Percentiles rank a stretch among this genome's conserved stretches.
Evolutionary conservation across 176 grass and related monocot species (phyloP).

Genomic region (Carex parvula): DNA sequence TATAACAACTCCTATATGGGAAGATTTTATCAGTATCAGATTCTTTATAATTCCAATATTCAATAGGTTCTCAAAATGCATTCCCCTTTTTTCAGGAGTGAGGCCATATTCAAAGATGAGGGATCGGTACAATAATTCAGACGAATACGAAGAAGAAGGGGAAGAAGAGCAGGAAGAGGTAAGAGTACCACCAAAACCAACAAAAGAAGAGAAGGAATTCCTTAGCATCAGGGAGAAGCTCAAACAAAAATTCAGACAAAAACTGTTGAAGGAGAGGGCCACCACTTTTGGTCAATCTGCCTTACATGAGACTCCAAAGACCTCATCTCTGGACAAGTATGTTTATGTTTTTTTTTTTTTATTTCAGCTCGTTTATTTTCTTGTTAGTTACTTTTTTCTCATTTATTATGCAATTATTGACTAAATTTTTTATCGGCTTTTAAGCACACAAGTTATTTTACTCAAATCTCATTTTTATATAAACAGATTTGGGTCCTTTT

Average conservation of each 20-base stretch:
- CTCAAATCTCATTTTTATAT: not conserved
- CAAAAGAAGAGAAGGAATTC: conserved; percentile 43
- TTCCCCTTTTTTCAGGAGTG: not conserved
- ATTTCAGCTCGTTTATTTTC: not conserved
- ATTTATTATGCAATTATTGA: not conserved
- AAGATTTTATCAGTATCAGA: not conserved
- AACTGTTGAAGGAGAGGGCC: conserved; percentile 32
- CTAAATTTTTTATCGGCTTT: not conserved
- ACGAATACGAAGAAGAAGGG: no score
- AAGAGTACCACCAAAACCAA: conserved; percentile 26
- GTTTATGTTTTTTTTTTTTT: not conserved
- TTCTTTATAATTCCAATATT: not conserved
- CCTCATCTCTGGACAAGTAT: conserved; percentile 15
- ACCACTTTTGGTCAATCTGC: conserved; percentile 23
- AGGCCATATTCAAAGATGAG: no score
- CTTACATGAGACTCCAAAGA: not conserved
- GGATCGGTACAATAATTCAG: no score
- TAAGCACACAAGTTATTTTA: not conserved
- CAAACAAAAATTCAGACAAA: conserved; percentile 32
- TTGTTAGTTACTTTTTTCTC: not conserved
- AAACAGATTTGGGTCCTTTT: conserved; percentile 73
- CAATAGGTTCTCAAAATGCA: not conserved
- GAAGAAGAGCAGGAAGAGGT: conserved; percentile 26
- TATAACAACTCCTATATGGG: not conserved
- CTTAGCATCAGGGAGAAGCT: conserved; percentile 32